Evolutionary conservation across 768 basidiomycete species (phyloP), one percentile per base, ranked within the genome.

Genomic region (Mycena kentingensis): DNA sequence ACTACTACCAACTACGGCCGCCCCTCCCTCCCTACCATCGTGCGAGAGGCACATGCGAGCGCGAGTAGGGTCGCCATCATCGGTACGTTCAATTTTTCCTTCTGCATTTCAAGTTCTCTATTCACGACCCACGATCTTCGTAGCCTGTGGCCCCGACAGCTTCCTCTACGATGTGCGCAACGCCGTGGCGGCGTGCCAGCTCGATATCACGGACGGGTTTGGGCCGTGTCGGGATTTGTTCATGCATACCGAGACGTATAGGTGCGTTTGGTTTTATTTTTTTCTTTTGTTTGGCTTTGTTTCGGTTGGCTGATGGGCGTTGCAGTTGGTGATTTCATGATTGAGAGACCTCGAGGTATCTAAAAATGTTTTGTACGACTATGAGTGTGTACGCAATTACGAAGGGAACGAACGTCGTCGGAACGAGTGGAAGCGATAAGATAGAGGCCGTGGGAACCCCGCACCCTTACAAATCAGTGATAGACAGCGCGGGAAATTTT

Each of bases 211-310:
- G 18, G 55, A 65, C 31, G 66, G 70, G 12, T 55, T 49, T 57
- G 55, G 63, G 13, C 35, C 24, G 44, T 63, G 62, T 52, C 63
- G 50, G 29, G 61, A 71, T 41, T 19, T 69, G 19, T 64, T 65
- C 58, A 32, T 70, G 37, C 66, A 71, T 51, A 60, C 67, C 19
- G 68, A 72, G 61, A 61, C 64, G 7, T 70, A 68, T 51, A 63
- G 66, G 65, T 67, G 22, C 21, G 62, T n/a, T n/a, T n/a, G n/a
- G n/a, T n/a, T 3, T 4, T 16, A 1, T 8, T 41, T 37, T 8
- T 13, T 32, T 46, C 15, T 10, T 25, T n/a, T 34, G 34, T 4
- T 28, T 21, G n/a, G 26, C 27, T 32, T 57, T 36, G 45, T 52
- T 45, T 1, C n/a, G 34, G 26, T 48, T 46, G 22, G 39, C 3